phyloP scores from a whole-genome alignment of 2,329 filamentous ascomycete genomes.

The Fusarium sarcochroum region DNA sequence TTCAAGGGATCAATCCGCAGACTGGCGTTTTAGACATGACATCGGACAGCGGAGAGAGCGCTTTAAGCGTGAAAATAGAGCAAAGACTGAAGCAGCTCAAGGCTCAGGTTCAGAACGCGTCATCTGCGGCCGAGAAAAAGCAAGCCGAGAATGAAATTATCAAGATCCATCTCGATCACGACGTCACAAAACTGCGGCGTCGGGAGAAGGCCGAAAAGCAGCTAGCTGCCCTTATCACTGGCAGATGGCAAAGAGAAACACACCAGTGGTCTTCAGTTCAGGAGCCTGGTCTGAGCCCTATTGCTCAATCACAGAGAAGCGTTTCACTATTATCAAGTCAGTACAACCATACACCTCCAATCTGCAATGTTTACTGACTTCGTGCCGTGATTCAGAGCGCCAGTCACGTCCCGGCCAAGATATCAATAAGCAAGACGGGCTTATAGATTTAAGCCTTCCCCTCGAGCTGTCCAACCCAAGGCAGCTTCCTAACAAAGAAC shows the following conservation, averaged over 20 bases:
- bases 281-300: conserved; percentile 65
- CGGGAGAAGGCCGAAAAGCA: conserved; percentile 59
- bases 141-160: conserved; percentile 62
- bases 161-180: conserved; percentile 47
- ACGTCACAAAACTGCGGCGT: conserved; percentile 59
- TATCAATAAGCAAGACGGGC: conserved; percentile 4
- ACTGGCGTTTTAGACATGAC: conserved; percentile 68
- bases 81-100: conserved; percentile 52
- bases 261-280: conserved; percentile 67
- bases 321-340: conserved; percentile 43
- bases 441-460: conserved; percentile 30
- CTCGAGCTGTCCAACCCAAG: not conserved
- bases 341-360: conserved; percentile 32
- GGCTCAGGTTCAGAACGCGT: conserved; percentile 53
- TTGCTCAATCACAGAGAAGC: conserved; percentile 58
- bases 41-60: conserved; percentile 62
- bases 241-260: conserved; percentile 62
- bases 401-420: conserved; percentile 5
- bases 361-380: conserved; percentile 21
- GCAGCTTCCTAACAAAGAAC: not conserved
- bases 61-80: conserved; percentile 50
- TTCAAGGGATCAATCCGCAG: conserved; percentile 70
- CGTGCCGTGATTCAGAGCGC: conserved; percentile 12
- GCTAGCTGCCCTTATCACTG: conserved; percentile 47
- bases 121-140: conserved; percentile 58